Percentiles rank a stretch among this genome's conserved stretches.
These are phyloP conservation scores for Chrysosporium queenslandicum DNA, from an alignment of 2,329 filamentous ascomycete genomes.

Conservation along the genomic window DNA sequence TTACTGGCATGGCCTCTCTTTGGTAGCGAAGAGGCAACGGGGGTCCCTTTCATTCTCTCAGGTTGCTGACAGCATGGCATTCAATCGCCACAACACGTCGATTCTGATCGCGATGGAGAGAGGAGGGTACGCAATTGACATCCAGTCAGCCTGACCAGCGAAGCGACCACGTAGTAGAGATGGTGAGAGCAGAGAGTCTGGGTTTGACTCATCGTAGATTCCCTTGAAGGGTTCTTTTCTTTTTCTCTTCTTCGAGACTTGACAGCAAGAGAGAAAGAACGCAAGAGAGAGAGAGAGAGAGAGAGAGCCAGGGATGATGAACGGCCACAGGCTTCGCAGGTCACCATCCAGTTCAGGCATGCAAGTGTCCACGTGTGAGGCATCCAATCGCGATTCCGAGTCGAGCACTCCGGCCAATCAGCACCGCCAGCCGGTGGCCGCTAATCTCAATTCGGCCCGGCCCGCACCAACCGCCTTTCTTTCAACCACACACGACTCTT, in stretches of 20 bases:
- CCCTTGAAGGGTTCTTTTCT: background rate
- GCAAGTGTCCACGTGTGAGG: slow-evolving; percentile 13
- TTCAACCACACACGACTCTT: background rate
- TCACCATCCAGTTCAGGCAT: slow-evolving; percentile 7
- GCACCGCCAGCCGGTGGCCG: background rate
- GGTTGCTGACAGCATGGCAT: background rate
- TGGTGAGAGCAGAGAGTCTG: background rate
- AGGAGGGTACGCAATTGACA: background rate
- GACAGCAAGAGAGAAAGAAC: no score
- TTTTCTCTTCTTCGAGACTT: background rate
- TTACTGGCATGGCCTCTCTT: no score
- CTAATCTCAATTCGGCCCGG: slow-evolving; percentile 10
- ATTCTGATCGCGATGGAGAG: background rate
- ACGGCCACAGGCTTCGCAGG: no score
- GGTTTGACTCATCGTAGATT: background rate
- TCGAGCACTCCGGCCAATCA: slow-evolving; percentile 9
- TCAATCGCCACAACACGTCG: background rate
- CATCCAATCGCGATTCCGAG: slow-evolving; percentile 13
- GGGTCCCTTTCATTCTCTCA: background rate
- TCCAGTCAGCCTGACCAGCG: background rate
- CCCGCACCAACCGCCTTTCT: background rate
- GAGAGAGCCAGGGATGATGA: background rate
- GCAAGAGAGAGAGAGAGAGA: no score
- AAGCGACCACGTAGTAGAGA: slow-evolving; percentile 1
- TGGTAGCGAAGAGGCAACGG: no score